Base-by-base conservation (phyloP, 1,139 yeast species). In the Diutina scorzettiae region DNA sequence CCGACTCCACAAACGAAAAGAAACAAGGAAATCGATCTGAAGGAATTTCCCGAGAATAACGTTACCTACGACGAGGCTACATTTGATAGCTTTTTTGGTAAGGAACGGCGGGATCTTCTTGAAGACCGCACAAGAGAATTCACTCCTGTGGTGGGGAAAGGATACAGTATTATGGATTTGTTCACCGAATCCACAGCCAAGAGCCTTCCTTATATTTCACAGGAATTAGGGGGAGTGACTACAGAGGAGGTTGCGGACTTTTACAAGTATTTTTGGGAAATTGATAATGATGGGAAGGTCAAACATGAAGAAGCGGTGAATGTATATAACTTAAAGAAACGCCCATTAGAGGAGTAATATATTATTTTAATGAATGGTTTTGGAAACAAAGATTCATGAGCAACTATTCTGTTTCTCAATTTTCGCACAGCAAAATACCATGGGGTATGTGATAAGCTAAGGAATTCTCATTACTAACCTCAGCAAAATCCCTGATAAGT, bases 1-100 rank as follows among this genome's bases (percentile, higher is more conserved):
- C 98, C 98, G 0, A 69, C 61, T 20, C 93, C 95, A 1, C 76
- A 83, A 51, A 63, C 73, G 23, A 87, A 87, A 57, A 81, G 81
- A 59, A 78, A 81, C 46, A 71, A 94, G 45, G 76, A 71, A n/a
- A 67, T 91, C 39, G 87, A 85, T 42, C 66, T 68, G 21, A 71
- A 76, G 41, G 76, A 70, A 23, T 81, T 81, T 46, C 91, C 93
- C 0, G 62, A 64, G 0, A 60, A 60, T 37, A 34, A 34, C 11
- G 28, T 34, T n/a, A 18, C 16, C 6, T 34, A 23, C 17, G 27
- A 21, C 17, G 39, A 34, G 12, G 17, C 5, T 2, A 14, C 3
- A 6, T 34, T 34, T 14, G 29, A 34, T 8, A 6, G 23, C 18
- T 34, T 34, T 14, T 34, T 14, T 23, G 39, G 39, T 5, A 5